A percentile compares a stretch with the other conserved stretches of the same genome.
Conservation (phyloP, 73 alveolate genomes). For the Effrenium voratum region DNA sequence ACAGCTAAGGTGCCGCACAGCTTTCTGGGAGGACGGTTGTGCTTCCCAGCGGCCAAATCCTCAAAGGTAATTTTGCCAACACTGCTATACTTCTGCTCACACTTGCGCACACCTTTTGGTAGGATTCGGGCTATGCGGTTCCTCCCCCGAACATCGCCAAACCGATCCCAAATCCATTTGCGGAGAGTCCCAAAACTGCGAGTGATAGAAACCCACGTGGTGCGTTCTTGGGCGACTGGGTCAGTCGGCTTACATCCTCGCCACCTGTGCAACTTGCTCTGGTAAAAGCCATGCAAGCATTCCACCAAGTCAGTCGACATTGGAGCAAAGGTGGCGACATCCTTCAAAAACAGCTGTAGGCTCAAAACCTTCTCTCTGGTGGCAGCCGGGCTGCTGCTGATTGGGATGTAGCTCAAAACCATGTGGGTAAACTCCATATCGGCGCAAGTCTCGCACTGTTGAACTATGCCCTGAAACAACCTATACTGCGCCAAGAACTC, state of each 20-base stretch:
- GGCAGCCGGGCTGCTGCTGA: no score
- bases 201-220: neutral
- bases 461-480: neutral
- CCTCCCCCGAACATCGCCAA: neutral
- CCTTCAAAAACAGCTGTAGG: neutral
- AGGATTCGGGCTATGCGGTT: no score
- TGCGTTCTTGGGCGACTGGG: neutral
- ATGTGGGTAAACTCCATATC: neutral
- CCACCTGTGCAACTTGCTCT: neutral
- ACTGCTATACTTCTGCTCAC: no score
- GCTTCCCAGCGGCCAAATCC: no score
- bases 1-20: no score
- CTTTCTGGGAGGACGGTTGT: no score
- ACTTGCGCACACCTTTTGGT: no score
- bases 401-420: neutral
- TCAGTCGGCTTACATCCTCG: slow-evolving; percentile 6
- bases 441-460: neutral
- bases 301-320: slow-evolving; percentile 9
- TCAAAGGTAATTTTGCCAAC: no score
- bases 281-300: slow-evolving; percentile 5
- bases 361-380: neutral
- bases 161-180: neutral
- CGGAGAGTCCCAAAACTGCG: neutral
- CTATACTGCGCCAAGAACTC: neutral
- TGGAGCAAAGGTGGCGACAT: neutral